Evolutionary conservation across 1,139 yeast species (phyloP).

Genomic region (Debaryomycetaceae sp.): DNA sequence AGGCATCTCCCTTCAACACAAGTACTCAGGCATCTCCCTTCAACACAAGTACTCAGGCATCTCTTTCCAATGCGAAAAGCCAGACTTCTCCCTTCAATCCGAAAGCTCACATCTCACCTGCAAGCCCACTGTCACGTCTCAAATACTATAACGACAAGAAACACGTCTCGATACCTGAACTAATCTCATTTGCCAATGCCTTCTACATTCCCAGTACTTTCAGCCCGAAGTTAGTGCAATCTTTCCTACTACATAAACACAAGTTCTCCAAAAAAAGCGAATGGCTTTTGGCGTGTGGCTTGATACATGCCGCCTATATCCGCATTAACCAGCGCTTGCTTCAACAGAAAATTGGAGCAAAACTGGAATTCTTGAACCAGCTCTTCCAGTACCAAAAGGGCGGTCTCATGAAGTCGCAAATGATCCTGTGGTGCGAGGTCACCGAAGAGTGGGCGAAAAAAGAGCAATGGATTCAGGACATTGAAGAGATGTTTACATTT

Average conservation of each 20-base stretch:
- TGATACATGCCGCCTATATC: constrained; percentile 47
- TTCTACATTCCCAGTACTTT: constrained; percentile 49
- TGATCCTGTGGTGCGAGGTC: constrained; percentile 40
- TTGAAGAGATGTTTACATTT: constrained; percentile 30
- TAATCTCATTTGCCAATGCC: constrained; percentile 49
- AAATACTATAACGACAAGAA: constrained; percentile 12
- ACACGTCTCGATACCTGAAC: constrained; percentile 33
- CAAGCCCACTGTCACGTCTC: constrained; percentile 5
- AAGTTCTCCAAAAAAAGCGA: constrained; percentile 44
- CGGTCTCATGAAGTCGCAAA: constrained; percentile 34
- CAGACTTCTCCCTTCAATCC: constrained; percentile 25
- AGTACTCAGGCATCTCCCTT: no score
- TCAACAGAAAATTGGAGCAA: constrained; percentile 36
- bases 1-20: no score
- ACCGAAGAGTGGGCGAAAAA: constrained; percentile 43
- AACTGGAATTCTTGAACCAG: constrained; percentile 34
- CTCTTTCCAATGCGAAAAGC: constrained; percentile 7
- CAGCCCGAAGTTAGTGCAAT: constrained; percentile 38
- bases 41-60: no score
- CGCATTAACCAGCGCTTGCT: constrained; percentile 41
- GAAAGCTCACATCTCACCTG: constrained; percentile 6
- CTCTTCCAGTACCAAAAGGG: constrained; percentile 46
- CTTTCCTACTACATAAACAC: constrained; percentile 39
- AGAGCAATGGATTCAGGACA: constrained; percentile 42
- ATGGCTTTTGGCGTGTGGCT: constrained; percentile 62